These are phyloP conservation scores for Leucocoprinus sp. DNA, from an alignment of 768 basidiomycete species.

Conservation along the genomic window DNA sequence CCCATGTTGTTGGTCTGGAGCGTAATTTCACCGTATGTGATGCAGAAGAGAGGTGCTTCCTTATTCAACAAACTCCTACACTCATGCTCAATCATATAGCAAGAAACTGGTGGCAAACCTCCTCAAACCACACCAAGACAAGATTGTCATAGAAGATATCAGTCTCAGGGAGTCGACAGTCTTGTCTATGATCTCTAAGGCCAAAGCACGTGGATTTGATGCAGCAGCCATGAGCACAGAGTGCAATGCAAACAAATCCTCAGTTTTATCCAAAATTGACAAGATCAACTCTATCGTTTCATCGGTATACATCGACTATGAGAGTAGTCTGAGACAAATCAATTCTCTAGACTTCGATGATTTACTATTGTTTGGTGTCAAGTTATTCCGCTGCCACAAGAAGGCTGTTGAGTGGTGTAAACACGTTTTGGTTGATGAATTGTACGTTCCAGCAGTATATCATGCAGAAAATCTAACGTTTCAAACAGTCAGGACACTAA, in stretches of 20 bases:
- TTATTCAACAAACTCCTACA: neutral
- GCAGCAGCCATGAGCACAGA: slow-evolving; percentile 32
- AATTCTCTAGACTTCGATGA: slow-evolving; percentile 80
- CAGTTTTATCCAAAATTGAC: slow-evolving; percentile 13
- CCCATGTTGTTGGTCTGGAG: slow-evolving; percentile 45
- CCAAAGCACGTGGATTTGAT: slow-evolving; percentile 57
- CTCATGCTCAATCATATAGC: slow-evolving; percentile 25
- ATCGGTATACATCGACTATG: slow-evolving; percentile 59
- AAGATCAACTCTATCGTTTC: slow-evolving; percentile 33
- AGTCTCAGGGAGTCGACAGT: slow-evolving; percentile 46
- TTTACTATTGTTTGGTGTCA: slow-evolving; percentile 20
- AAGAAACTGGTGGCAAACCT: slow-evolving; percentile 58
- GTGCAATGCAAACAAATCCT: slow-evolving; percentile 10
- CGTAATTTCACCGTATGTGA: slow-evolving; percentile 81
- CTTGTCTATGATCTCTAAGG: slow-evolving; percentile 62
- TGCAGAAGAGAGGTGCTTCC: slow-evolving; percentile 62
- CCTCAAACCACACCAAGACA: slow-evolving; percentile 47
- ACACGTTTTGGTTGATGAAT: slow-evolving; percentile 24
- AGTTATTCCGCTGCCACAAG: slow-evolving; percentile 15
- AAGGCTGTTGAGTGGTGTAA: slow-evolving; percentile 20
- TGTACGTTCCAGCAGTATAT: slow-evolving; percentile 21
- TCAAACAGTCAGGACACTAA: slow-evolving; percentile 12
- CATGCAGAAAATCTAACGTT: neutral
- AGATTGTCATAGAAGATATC: slow-evolving; percentile 38
- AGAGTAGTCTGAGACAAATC: slow-evolving; percentile 44